Percentiles rank a stretch among this genome's conserved stretches.
These are phyloP conservation scores for Sporothrix mexicana DNA, from an alignment of 2,329 filamentous ascomycete species.

Conservation along the genomic window DNA sequence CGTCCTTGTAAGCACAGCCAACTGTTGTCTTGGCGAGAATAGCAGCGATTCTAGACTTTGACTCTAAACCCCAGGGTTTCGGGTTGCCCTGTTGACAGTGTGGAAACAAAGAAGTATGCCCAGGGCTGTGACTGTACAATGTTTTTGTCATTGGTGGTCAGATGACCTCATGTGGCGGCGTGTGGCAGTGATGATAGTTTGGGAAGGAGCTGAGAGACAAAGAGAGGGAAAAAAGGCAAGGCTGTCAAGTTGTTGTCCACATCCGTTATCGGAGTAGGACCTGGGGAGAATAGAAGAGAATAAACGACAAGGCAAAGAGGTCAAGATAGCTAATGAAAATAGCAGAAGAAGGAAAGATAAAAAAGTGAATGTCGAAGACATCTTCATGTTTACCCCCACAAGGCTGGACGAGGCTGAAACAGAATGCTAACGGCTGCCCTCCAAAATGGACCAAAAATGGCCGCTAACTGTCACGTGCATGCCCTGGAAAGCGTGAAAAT, in stretches of 20 bases:
- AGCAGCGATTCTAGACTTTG: neutral
- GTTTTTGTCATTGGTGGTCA: neutral
- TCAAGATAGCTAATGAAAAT: neutral
- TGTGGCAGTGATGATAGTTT: slow-evolving; percentile 2
- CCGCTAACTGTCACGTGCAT: slow-evolving; percentile 25
- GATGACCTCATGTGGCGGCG: neutral
- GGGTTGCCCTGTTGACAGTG: too few species aligned
- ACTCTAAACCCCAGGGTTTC: too few species aligned
- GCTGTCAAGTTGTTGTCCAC: neutral
- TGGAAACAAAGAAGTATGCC: neutral
- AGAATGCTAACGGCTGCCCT: neutral
- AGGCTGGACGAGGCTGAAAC: slow-evolving; percentile 30
- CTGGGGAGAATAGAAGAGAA: neutral
- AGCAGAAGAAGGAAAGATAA: neutral
- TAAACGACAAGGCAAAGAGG: neutral
- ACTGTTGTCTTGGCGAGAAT: neutral
- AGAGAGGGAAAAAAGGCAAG: neutral
- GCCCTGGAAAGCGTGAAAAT: neutral
- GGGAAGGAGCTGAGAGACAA: neutral
- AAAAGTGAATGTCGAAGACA: neutral
- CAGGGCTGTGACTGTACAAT: neutral
- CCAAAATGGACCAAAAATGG: neutral
- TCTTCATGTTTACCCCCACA: neutral
- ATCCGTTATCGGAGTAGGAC: neutral
- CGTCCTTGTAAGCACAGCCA: neutral